These are phyloP conservation scores for Macrocystidia cucumis DNA, from an alignment of 1,284 basidiomycete species.

Conservation along the genomic window DNA sequence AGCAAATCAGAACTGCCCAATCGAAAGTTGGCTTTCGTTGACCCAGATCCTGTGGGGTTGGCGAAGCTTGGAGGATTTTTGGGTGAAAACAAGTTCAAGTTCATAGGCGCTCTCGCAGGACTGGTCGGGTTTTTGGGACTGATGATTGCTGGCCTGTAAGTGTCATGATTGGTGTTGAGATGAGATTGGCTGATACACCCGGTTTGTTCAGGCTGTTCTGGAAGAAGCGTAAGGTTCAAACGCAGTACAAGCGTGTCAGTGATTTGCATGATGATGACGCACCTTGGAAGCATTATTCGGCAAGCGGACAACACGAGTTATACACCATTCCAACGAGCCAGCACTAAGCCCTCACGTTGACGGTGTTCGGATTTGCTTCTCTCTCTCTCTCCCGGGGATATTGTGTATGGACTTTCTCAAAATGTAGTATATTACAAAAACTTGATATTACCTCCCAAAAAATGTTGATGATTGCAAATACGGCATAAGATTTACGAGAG, in stretches of 20 bases:
- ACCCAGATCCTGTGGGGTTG: conserved; percentile 42
- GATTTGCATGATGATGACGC: conserved; percentile 19
- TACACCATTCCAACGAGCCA: no score
- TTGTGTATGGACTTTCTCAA: no score
- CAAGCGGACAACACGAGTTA: no score
- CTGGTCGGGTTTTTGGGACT: conserved; percentile 27
- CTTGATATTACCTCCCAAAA: no score
- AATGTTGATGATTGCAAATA: no score
- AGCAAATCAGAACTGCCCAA: conserved; percentile 33
- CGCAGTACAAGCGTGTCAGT: conserved; percentile 20
- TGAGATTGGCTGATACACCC: neutral
- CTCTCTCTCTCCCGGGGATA: no score
- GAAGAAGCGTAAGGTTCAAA: conserved; percentile 22
- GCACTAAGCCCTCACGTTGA: no score
- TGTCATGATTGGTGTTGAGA: conserved; percentile 6
- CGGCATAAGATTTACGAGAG: no score
- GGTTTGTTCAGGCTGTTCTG: conserved; percentile 25
- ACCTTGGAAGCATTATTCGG: conserved; percentile 11
- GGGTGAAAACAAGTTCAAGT: conserved; percentile 27
- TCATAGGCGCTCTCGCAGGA: conserved; percentile 34
- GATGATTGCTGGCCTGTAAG: conserved; percentile 31
- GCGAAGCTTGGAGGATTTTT: conserved; percentile 30
- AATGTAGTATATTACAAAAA: no score
- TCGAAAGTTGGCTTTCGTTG: conserved; percentile 35
- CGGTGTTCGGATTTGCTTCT: no score